phyloP scores from a whole-genome alignment of 2,329 filamentous ascomycete species.

The Fusarium penzigii region DNA sequence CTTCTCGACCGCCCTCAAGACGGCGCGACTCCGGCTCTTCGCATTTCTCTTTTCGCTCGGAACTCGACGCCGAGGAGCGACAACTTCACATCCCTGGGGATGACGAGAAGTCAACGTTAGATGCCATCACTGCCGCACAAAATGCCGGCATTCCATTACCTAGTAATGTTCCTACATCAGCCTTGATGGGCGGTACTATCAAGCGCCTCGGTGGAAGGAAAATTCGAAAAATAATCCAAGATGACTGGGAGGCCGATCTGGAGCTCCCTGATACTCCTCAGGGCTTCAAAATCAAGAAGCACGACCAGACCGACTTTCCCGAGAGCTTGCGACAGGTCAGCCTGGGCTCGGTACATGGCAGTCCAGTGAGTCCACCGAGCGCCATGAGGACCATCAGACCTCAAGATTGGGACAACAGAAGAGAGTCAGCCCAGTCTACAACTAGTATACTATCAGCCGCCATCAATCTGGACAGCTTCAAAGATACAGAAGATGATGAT shows the following conservation, averaged over 20 bases:
- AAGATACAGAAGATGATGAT: conserved; percentile 63
- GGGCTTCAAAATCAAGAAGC: conserved; percentile 64
- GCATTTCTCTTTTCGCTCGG: conserved; percentile 78
- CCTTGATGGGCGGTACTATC: conserved; percentile 88
- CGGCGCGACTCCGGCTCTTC: conserved; percentile 80
- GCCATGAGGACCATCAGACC: conserved; percentile 29
- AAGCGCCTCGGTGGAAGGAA: conserved; percentile 81
- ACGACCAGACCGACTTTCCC: conserved; percentile 63
- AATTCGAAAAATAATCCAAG: conserved; percentile 70
- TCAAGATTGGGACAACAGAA: conserved; percentile 30
- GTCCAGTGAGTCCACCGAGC: conserved; percentile 59
- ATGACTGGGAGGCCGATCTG: conserved; percentile 81
- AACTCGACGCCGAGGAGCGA: conserved; percentile 82
- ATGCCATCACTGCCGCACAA: conserved; percentile 85
- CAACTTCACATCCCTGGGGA: conserved; percentile 83
- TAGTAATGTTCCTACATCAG: conserved; percentile 81
- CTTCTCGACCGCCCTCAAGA: conserved; percentile 42
- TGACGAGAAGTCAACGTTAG: conserved; percentile 79
- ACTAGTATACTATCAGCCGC: conserved; percentile 43
- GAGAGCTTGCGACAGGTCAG: conserved; percentile 69
- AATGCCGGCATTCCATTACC: conserved; percentile 91
- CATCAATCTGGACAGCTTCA: conserved; percentile 64
- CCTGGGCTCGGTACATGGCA: conserved; percentile 47
- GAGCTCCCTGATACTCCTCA: conserved; percentile 64
- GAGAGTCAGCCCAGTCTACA: conserved; percentile 34